Conservation (phyloP, 768 basidiomycete species). For the Chalciporus sphaerocephalus region DNA sequence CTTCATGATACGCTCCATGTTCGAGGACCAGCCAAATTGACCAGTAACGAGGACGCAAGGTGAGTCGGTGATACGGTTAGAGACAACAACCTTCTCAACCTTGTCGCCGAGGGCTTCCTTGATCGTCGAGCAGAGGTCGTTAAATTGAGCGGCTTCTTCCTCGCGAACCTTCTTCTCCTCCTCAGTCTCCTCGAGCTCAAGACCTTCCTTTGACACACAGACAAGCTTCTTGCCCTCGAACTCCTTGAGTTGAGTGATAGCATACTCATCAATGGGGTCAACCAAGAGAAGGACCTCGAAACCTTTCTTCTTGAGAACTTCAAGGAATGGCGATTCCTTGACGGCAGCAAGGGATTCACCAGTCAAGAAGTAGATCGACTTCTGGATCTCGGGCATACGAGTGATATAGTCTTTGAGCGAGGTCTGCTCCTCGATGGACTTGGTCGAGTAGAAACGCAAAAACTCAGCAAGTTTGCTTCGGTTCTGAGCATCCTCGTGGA, state of each 20-base stretch:
- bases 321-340: conserved; percentile 96
- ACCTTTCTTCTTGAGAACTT: conserved; percentile 99
- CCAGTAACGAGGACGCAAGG: conserved; percentile 97
- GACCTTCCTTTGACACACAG: conserved; percentile 97
- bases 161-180: conserved; percentile 94
- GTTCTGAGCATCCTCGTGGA: conserved; percentile 99
- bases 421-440: conserved; percentile 82
- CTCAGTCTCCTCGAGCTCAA: conserved; percentile 98
- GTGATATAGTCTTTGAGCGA: conserved; percentile 99
- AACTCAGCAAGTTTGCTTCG: conserved; percentile 99
- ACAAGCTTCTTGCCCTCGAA: conserved; percentile 97
- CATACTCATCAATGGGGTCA: conserved; percentile 99
- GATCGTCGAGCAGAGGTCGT: conserved; percentile 87
- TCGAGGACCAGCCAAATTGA: conserved; percentile 99
- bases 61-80: conserved; percentile 96
- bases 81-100: conserved; percentile 98
- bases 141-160: conserved; percentile 76
- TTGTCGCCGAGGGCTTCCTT: conserved; percentile 99
- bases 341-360: conserved; percentile 92
- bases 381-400: conserved; percentile 98
- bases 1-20: conserved; percentile 99
- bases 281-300: conserved; percentile 97
- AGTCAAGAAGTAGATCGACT: conserved; percentile 98
- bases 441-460: conserved; percentile 97
- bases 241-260: conserved; percentile 97